phyloP scores from a whole-genome alignment of 257 asterid genomes.

The Orobanche coerulescens region DNA sequence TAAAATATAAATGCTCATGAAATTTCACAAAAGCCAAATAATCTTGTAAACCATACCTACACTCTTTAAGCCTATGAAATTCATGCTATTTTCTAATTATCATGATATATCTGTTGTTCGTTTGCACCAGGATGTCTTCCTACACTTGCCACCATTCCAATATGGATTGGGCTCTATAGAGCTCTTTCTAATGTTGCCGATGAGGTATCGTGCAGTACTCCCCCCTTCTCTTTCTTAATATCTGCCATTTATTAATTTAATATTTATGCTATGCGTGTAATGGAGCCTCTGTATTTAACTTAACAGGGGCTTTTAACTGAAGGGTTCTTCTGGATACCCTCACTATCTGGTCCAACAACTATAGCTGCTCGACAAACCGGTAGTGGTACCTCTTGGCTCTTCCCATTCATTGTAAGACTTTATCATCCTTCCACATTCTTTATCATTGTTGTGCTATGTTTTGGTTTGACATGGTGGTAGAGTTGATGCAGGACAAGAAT shows the following conservation, averaged over 20 bases:
- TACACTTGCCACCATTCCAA: conserved; percentile 95
- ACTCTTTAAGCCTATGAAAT: no score
- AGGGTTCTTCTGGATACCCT: conserved; percentile 99
- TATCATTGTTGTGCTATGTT: not conserved
- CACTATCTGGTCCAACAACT: conserved; percentile 92
- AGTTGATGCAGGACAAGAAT: no score
- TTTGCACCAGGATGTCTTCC: conserved; percentile 80
- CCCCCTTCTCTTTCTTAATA: conserved; percentile 3
- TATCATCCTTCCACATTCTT: conserved; percentile 20
- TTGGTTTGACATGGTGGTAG: not conserved
- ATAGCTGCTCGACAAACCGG: conserved; percentile 88
- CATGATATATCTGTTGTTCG: conserved; percentile 5
- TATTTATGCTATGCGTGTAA: conserved; percentile 15
- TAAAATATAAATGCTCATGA: no score
- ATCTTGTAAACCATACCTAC: no score
- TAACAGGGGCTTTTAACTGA: conserved; percentile 86
- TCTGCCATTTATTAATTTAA: not conserved
- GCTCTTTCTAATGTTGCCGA: conserved; percentile 97
- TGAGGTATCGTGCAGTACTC: conserved; percentile 50
- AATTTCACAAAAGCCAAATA: no score
- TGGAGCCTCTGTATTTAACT: conserved; percentile 15
- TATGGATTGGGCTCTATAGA: conserved; percentile 98
- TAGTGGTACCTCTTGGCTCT: conserved; percentile 92
- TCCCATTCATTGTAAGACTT: conserved; percentile 79
- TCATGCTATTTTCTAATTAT: no score